Conservation (phyloP, 208 protist species). For the Porcisia hertigi region DNA sequence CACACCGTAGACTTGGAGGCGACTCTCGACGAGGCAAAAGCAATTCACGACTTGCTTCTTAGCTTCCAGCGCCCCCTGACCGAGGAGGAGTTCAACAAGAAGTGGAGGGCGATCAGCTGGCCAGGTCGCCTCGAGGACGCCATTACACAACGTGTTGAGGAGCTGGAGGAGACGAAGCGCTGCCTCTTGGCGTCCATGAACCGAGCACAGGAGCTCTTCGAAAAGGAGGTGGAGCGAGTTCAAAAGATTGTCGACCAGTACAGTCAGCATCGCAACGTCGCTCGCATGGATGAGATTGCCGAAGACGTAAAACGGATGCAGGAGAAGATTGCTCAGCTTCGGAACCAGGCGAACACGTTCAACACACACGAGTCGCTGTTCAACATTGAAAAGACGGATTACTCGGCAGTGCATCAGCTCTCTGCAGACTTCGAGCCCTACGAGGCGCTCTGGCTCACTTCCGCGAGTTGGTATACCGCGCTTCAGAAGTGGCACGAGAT, state of each 20-base stretch:
- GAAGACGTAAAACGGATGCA: constrained; percentile 84
- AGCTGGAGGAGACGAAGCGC: constrained; percentile 92
- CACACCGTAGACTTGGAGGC: constrained; percentile 82
- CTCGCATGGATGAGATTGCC: constrained; percentile 88
- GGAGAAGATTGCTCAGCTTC: constrained; percentile 83
- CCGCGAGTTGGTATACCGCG: constrained; percentile 85
- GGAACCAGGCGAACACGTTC: constrained; percentile 90
- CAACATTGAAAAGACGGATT: constrained; percentile 93
- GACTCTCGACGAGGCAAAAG: constrained; percentile 70
- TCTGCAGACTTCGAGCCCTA: constrained; percentile 96
- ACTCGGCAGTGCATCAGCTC: constrained; percentile 86
- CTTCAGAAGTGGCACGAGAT: constrained; percentile 83
- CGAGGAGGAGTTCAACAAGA: constrained; percentile 94
- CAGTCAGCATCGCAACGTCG: constrained; percentile 86
- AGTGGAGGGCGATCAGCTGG: constrained; percentile 92
- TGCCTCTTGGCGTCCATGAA: constrained; percentile 82
- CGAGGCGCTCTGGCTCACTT: constrained; percentile 94
- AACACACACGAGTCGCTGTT: constrained; percentile 96
- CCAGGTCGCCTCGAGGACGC: constrained; percentile 88
- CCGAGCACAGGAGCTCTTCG: constrained; percentile 84
- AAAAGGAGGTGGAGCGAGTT: constrained; percentile 72
- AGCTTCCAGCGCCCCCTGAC: constrained; percentile 86
- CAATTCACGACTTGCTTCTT: constrained; percentile 91
- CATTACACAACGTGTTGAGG: constrained; percentile 89
- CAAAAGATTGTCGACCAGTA: constrained; percentile 86